A percentile compares a stretch with the other conserved stretches of the same genome.
Conservation (phyloP, 2,329 filamentous ascomycete species). For the Pseudogymnoascus sp. region DNA sequence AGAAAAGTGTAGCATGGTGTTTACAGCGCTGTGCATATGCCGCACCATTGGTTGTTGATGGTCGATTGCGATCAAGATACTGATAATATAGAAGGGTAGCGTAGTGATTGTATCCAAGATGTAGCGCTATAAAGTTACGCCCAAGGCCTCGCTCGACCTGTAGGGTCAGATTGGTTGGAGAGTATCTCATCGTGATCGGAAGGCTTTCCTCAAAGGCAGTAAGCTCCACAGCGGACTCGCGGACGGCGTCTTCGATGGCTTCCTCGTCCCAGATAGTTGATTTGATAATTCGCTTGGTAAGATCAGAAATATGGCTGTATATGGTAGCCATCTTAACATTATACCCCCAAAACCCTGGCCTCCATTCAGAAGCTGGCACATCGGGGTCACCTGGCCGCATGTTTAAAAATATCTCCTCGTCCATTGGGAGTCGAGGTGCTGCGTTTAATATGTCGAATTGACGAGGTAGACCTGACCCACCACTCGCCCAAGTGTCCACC, state of each 20-base stretch:
- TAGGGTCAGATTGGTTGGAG: slow-evolving; percentile 17
- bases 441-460: slow-evolving; percentile 18
- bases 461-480: slow-evolving; percentile 26
- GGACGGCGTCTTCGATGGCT: slow-evolving; percentile 14
- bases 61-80: slow-evolving; percentile 26
- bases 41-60: neutral
- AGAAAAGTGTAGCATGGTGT: slow-evolving; percentile 25
- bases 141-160: slow-evolving; percentile 24
- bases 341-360: slow-evolving; percentile 29
- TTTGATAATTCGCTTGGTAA: slow-evolving; percentile 24
- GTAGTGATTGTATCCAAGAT: slow-evolving; percentile 32
- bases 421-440: slow-evolving; percentile 22
- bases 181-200: slow-evolving; percentile 1
- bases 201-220: slow-evolving; percentile 14
- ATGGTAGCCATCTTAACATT: slow-evolving; percentile 28
- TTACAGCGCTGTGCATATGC: slow-evolving; percentile 20
- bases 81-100: slow-evolving; percentile 31
- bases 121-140: slow-evolving; percentile 30
- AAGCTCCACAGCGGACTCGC: slow-evolving; percentile 14
- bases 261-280: slow-evolving; percentile 12
- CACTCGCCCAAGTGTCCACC: slow-evolving; percentile 27
- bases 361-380: slow-evolving; percentile 12
- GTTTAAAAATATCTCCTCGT: slow-evolving; percentile 23
- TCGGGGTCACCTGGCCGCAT: slow-evolving; percentile 9
- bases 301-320: slow-evolving; percentile 28